phyloP scores from a whole-genome alignment of 2,329 filamentous ascomycete species.

The Fusarium avenaceum region DNA sequence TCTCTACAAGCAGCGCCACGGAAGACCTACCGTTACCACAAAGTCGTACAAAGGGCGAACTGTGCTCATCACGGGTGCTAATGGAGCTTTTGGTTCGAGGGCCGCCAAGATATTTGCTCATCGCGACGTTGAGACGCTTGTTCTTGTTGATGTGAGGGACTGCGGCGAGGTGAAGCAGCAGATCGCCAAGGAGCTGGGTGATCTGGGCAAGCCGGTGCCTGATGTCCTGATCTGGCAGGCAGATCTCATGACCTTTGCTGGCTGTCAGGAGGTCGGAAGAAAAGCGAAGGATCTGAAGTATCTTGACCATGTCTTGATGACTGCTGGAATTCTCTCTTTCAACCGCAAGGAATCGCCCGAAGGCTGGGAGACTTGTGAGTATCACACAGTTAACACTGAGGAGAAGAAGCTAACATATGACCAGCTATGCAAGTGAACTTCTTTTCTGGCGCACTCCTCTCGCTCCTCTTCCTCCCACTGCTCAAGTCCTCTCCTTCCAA shows the following conservation, averaged over 20 bases:
- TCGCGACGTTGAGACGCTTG: conserved; percentile 52
- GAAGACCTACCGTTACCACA: conserved; percentile 52
- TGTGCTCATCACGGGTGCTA: conserved; percentile 54
- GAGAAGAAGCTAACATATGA: not conserved
- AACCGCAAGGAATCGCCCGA: conserved; percentile 54
- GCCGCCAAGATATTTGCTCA: conserved; percentile 55
- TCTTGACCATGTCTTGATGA: conserved; percentile 55
- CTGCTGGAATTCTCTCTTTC: conserved; percentile 56
- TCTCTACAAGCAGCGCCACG: conserved; percentile 52
- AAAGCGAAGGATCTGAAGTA: conserved; percentile 48
- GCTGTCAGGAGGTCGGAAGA: conserved; percentile 51
- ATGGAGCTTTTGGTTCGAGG: conserved; percentile 55
- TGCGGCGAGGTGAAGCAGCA: conserved; percentile 51
- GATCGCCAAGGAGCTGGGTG: conserved; percentile 52
- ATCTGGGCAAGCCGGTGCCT: conserved; percentile 45
- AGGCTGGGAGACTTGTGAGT: conserved; percentile 56
- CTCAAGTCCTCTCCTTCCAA: conserved; percentile 53
- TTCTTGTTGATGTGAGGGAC: conserved; percentile 55
- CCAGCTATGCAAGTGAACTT: conserved; percentile 56
- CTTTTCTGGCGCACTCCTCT: conserved; percentile 53
- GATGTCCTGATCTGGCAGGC: conserved; percentile 55
- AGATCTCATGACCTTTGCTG: conserved; percentile 55
- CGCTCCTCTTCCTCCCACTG: conserved; percentile 52
- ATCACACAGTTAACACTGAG: rapidly evolving
- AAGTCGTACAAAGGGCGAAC: conserved; percentile 55